A percentile compares a stretch with the other conserved stretches of the same genome.
Evolutionary conservation across 495 filamentous ascomycete genomes (phyloP).

Genomic region (Talaromyces wortmannii): DNA sequence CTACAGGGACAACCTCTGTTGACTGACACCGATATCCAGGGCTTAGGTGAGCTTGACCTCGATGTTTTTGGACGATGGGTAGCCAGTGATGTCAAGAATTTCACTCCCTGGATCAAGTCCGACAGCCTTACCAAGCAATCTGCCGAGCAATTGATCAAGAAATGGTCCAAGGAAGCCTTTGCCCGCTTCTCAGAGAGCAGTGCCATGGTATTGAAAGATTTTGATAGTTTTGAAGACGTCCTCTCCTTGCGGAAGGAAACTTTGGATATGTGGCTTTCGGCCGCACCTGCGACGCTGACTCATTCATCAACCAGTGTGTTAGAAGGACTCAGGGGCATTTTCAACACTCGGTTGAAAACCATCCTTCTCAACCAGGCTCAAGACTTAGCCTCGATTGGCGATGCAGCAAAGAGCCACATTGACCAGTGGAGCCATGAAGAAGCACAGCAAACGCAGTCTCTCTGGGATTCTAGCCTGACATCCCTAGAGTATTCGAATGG

Average conservation of each 20-base stretch:
- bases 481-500: conserved; percentile 47
- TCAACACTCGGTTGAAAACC: conserved; percentile 56
- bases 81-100: conserved; percentile 73
- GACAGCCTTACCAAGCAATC: conserved; percentile 66
- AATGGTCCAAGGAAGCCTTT: conserved; percentile 71
- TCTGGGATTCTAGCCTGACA: conserved; percentile 57
- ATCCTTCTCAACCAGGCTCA: conserved; percentile 53
- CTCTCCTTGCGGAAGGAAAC: conserved; percentile 62
- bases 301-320: conserved; percentile 53
- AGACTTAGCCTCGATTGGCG: conserved; percentile 51
- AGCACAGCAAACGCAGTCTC: conserved; percentile 35
- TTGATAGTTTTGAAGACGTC: conserved; percentile 57
- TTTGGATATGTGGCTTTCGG: conserved; percentile 65
- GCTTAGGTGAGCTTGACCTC: conserved; percentile 65
- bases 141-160: conserved; percentile 55
- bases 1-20: conserved; percentile 67
- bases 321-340: conserved; percentile 56
- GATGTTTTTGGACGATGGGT: conserved; percentile 80
- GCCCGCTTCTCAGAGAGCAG: conserved; percentile 35
- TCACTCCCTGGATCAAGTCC: conserved; percentile 84
- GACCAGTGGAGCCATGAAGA: conserved; percentile 46
- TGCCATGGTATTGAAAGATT: conserved; percentile 44
- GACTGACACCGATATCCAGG: conserved; percentile 56
- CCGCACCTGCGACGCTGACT: conserved; percentile 31
- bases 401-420: conserved; percentile 36